Conservation (phyloP, 2,329 filamentous ascomycete species). For the Cladophialophora exuberans region DNA sequence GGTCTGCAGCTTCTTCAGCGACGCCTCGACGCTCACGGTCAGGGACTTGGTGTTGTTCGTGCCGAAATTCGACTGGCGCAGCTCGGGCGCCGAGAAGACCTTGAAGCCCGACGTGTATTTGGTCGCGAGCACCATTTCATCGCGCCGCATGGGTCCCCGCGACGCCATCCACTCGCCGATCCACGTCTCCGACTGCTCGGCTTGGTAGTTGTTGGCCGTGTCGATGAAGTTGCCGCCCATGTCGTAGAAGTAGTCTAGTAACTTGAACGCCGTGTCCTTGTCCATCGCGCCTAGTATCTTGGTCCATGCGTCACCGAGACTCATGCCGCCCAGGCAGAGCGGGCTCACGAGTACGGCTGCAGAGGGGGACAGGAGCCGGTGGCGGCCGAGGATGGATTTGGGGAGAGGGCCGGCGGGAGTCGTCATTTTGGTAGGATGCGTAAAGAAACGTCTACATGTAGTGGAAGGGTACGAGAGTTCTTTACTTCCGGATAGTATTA, state of each 20-base stretch:
- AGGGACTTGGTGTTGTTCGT: constrained; percentile 45
- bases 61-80: constrained; percentile 45
- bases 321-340: constrained; percentile 59
- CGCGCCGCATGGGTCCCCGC: constrained; percentile 44
- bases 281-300: constrained; percentile 39
- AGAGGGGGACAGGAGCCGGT: constrained; percentile 55
- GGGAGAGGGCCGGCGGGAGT: constrained; percentile 37
- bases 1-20: constrained; percentile 41
- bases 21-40: constrained; percentile 36
- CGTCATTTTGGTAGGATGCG: no score
- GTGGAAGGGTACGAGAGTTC: no score
- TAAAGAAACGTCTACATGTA: no score
- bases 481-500: no score
- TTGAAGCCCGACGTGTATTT: constrained; percentile 53
- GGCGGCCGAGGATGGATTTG: constrained; percentile 52
- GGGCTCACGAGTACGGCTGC: constrained; percentile 58
- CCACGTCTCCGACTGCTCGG: constrained; percentile 52
- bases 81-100: constrained; percentile 13
- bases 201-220: constrained; percentile 50
- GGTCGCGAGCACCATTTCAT: constrained; percentile 59
- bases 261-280: constrained; percentile 49
- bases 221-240: constrained; percentile 58
- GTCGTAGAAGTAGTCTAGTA: constrained; percentile 53
- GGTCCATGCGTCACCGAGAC: constrained; percentile 56
- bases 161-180: constrained; percentile 56